Evolutionary conservation across 768 basidiomycete genomes (phyloP).

Genomic region (Pisolithus orientalis): DNA sequence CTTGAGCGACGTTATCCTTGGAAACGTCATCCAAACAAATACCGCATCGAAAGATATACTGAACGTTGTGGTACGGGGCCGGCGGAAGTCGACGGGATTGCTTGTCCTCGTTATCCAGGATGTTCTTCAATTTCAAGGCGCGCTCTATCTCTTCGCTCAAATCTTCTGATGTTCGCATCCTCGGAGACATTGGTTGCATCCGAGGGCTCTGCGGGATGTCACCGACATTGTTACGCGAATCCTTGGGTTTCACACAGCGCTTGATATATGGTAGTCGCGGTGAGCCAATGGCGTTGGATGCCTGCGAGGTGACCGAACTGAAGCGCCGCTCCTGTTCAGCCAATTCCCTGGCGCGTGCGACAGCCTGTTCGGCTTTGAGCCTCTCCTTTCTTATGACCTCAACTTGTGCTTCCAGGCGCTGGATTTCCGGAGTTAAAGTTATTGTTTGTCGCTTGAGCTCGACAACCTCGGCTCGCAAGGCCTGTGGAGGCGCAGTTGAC

Average conservation of each 20-base stretch:
- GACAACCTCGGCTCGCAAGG: conserved; percentile 34
- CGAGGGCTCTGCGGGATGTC: background rate
- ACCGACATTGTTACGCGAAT: background rate
- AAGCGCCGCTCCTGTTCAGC: background rate
- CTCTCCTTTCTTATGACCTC: conserved; percentile 10
- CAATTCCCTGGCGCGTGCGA: background rate
- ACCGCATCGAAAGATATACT: conserved; percentile 42
- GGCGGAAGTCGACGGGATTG: conserved; percentile 28
- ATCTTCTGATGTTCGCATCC: background rate
- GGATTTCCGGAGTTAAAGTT: conserved; percentile 19
- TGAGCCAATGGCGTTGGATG: conserved; percentile 13
- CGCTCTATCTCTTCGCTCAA: background rate
- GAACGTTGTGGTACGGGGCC: conserved; percentile 22
- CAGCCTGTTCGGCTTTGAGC: background rate
- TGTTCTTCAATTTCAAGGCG: conserved; percentile 28
- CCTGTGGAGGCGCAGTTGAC: conserved; percentile 44
- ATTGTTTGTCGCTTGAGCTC: conserved; percentile 30
- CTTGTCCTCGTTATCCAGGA: conserved; percentile 37
- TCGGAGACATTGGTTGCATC: background rate
- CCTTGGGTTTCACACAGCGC: background rate
- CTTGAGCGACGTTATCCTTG: conserved; percentile 35
- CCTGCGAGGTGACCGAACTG: background rate
- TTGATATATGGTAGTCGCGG: background rate
- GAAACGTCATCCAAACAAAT: conserved; percentile 50
- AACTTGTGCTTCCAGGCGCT: conserved; percentile 21